Evolutionary conservation across 164 flowering plant genomes (phyloP).

Genomic region (Vitis amurensis): DNA sequence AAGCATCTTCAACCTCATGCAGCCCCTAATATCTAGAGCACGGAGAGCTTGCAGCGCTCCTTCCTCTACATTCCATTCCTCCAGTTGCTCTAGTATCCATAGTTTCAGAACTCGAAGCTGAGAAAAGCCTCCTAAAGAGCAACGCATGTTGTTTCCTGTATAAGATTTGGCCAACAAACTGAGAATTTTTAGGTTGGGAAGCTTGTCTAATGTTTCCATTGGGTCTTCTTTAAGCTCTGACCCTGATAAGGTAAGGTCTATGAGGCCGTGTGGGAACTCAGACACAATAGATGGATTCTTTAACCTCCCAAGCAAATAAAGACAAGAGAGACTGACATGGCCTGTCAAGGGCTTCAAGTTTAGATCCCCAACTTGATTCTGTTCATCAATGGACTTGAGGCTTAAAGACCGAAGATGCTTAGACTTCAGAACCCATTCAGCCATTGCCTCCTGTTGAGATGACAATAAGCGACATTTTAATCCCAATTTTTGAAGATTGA

Average conservation of each 20-base stretch:
- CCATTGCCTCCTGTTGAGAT: neutral
- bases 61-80: slow-evolving; percentile 11
- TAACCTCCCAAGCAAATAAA: slow-evolving; percentile 19
- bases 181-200: slow-evolving; percentile 10
- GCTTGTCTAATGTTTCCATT: slow-evolving; percentile 4
- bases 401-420: slow-evolving; percentile 18
- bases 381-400: slow-evolving; percentile 17
- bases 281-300: neutral
- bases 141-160: slow-evolving; percentile 9
- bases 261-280: slow-evolving; percentile 6
- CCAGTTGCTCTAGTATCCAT: slow-evolving; percentile 9
- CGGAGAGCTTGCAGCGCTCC: slow-evolving; percentile 7
- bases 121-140: slow-evolving; percentile 4
- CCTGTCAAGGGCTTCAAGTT: slow-evolving; percentile 4
- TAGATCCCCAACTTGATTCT: slow-evolving; percentile 11
- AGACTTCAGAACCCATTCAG: slow-evolving; percentile 15
- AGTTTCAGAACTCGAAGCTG: slow-evolving; percentile 13
- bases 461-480: too few species aligned
- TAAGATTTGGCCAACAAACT: slow-evolving; percentile 5
- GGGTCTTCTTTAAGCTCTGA: slow-evolving; percentile 12
- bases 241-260: slow-evolving; percentile 7
- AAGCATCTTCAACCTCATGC: too few species aligned
- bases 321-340: slow-evolving; percentile 6
- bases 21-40: too few species aligned
- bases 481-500: too few species aligned